These are phyloP conservation scores for Colletotrichum sp. DNA, from an alignment of 2,329 filamentous ascomycete species.

Conservation along the genomic window DNA sequence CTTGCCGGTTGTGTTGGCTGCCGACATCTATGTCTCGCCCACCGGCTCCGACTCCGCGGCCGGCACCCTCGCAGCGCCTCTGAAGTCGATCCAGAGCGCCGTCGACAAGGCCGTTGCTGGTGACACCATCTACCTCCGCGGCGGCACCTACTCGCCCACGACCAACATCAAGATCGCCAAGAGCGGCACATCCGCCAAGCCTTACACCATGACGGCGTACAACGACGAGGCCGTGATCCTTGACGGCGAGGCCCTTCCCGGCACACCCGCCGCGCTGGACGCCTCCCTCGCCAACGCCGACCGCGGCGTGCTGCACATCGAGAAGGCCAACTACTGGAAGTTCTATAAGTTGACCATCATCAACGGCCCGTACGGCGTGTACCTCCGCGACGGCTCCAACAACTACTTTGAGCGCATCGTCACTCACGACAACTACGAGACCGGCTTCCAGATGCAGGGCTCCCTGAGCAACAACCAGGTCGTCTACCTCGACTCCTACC, in stretches of 20 bases:
- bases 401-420: slow-evolving; percentile 40
- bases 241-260: slow-evolving; percentile 45
- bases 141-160: slow-evolving; percentile 43
- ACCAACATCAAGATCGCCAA: slow-evolving; percentile 53
- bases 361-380: slow-evolving; percentile 43
- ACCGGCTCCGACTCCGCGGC: slow-evolving; percentile 41
- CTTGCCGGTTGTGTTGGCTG: slow-evolving; percentile 25
- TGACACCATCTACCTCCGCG: slow-evolving; percentile 41
- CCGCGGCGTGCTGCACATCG: slow-evolving; percentile 52
- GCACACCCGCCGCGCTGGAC: slow-evolving; percentile 46
- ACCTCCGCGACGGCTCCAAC: slow-evolving; percentile 38
- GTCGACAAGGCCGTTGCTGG: slow-evolving; percentile 50
- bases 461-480: slow-evolving; percentile 40
- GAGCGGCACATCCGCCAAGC: slow-evolving; percentile 42
- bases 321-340: slow-evolving; percentile 36
- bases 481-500: slow-evolving; percentile 47
- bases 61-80: slow-evolving; percentile 44
- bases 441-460: slow-evolving; percentile 41
- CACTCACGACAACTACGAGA: slow-evolving; percentile 43
- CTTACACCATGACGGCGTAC: slow-evolving; percentile 48
- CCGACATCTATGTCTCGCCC: slow-evolving; percentile 50
- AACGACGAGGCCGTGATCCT: slow-evolving; percentile 47
- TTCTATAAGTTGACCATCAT: slow-evolving; percentile 44
- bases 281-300: slow-evolving; percentile 43
- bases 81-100: slow-evolving; percentile 51